These are phyloP conservation scores for Ophiostoma australiae DNA, from an alignment of 2,329 filamentous ascomycete genomes.

Conservation along the genomic window DNA sequence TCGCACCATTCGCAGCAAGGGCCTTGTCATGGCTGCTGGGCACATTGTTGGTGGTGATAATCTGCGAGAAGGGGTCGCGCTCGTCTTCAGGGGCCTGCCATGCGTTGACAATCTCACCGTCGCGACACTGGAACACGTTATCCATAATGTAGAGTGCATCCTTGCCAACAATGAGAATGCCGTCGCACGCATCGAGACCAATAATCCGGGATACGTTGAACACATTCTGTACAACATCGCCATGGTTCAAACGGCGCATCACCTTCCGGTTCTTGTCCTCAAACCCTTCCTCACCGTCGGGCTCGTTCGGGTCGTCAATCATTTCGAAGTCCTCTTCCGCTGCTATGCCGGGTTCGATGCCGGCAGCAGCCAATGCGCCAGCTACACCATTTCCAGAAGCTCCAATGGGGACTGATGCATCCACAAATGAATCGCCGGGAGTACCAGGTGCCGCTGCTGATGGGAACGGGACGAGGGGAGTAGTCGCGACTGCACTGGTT, in stretches of 20 bases:
- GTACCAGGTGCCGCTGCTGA: neutral
- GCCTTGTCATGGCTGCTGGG: constrained; percentile 44
- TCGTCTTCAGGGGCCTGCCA: constrained; percentile 91
- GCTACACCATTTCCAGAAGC: neutral
- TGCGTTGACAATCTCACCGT: constrained; percentile 94
- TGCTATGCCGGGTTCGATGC: neutral
- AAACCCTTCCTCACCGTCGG: constrained; percentile 69
- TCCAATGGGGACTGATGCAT: neutral
- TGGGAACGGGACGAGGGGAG: neutral
- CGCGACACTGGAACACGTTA: constrained; percentile 89
- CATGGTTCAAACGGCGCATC: constrained; percentile 84
- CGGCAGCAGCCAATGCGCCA: neutral
- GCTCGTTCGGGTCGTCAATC: constrained; percentile 85
- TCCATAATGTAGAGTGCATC: constrained; percentile 91
- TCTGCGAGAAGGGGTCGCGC: constrained; percentile 89
- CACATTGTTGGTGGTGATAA: constrained; percentile 64
- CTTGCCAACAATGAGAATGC: constrained; percentile 87
- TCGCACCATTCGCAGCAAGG: constrained; percentile 34
- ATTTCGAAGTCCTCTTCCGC: constrained; percentile 90
- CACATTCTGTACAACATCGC: constrained; percentile 86
- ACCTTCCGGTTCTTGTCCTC: constrained; percentile 99
- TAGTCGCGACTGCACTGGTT: neutral
- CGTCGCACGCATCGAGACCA: constrained; percentile 88
- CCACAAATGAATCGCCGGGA: neutral
- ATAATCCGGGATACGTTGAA: constrained; percentile 95